A percentile compares a stretch with the other conserved stretches of the same genome.
phyloP scores from a whole-genome alignment of 1,139 yeast species.

The Debaryomycetaceae sp. region DNA sequence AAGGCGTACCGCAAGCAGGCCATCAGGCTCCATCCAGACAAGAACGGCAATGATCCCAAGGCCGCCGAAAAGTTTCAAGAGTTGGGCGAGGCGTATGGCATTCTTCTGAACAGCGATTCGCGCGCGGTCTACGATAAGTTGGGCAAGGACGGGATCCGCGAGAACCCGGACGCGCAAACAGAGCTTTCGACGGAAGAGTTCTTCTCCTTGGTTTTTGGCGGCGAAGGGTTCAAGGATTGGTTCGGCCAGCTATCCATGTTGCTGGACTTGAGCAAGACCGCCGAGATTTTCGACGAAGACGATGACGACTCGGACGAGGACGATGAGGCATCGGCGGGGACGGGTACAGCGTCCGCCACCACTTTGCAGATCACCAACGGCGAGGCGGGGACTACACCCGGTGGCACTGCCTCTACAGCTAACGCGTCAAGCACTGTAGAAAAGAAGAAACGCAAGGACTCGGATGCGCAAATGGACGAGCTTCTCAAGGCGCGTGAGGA shows the following conservation, averaged over 20 bases:
- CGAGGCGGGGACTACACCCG: conserved; percentile 1
- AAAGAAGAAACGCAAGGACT: conserved; percentile 28
- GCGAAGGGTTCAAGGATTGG: conserved; percentile 79
- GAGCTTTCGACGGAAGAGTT: no score
- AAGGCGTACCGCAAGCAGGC: conserved; percentile 18
- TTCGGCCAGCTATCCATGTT: conserved; percentile 63
- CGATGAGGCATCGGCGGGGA: conserved; percentile 5
- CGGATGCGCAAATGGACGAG: conserved; percentile 45
- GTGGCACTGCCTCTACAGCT: conserved; percentile 1
- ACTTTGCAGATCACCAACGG: background rate
- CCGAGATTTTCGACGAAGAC: conserved; percentile 23
- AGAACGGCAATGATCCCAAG: conserved; percentile 16
- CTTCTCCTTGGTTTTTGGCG: conserved; percentile 65
- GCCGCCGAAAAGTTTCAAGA: conserved; percentile 20
- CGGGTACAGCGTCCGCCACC: conserved; percentile 1
- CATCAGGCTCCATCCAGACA: conserved; percentile 17
- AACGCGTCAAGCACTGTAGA: conserved; percentile 5
- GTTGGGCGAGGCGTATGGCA: conserved; percentile 33
- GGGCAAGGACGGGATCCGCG: conserved; percentile 34
- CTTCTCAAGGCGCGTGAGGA: conserved; percentile 43
- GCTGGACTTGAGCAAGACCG: conserved; percentile 47
- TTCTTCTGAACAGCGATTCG: conserved; percentile 25
- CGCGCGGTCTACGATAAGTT: conserved; percentile 32
- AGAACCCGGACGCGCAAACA: conserved; percentile 51
- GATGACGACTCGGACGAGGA: conserved; percentile 5